Conservation (phyloP, 1,284 basidiomycete species). For the Cryptococcus wingfieldii region DNA sequence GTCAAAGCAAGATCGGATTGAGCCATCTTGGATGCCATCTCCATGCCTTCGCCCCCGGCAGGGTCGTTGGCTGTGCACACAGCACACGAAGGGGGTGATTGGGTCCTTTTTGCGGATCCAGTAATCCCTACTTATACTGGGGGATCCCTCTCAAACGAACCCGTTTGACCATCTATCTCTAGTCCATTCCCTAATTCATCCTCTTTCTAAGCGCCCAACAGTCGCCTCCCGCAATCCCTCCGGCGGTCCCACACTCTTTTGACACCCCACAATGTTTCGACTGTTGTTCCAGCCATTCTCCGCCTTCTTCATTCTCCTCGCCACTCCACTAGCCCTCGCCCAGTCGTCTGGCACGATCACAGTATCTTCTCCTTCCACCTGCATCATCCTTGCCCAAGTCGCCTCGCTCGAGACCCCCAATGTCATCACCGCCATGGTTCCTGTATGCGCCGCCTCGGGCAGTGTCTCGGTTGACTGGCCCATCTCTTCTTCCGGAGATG, state of each 20-base stretch:
- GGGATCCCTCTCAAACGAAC: too few species aligned
- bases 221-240: background rate
- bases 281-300: background rate
- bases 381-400: constrained; percentile 26
- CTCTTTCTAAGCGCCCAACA: background rate
- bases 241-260: constrained; percentile 12
- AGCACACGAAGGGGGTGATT: too few species aligned
- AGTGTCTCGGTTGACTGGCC: constrained; percentile 16
- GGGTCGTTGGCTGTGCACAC: too few species aligned
- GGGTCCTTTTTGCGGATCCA: too few species aligned
- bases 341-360: constrained; percentile 21
- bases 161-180: background rate
- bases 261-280: background rate
- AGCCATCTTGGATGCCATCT: too few species aligned
- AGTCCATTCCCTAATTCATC: background rate
- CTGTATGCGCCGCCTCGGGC: constrained; percentile 15
- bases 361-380: constrained; percentile 11
- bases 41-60: too few species aligned
- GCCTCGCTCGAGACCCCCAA: constrained; percentile 18
- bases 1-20: too few species aligned
- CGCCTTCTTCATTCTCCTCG: background rate
- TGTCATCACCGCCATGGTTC: constrained; percentile 17
- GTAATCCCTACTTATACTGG: too few species aligned
- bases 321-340: constrained; percentile 2
- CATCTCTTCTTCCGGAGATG: constrained; percentile 16